A percentile compares a stretch with the other conserved stretches of the same genome.
Evolutionary conservation across 169 alveolate genomes (phyloP).

Genomic region (Eimeria zaria): DNA sequence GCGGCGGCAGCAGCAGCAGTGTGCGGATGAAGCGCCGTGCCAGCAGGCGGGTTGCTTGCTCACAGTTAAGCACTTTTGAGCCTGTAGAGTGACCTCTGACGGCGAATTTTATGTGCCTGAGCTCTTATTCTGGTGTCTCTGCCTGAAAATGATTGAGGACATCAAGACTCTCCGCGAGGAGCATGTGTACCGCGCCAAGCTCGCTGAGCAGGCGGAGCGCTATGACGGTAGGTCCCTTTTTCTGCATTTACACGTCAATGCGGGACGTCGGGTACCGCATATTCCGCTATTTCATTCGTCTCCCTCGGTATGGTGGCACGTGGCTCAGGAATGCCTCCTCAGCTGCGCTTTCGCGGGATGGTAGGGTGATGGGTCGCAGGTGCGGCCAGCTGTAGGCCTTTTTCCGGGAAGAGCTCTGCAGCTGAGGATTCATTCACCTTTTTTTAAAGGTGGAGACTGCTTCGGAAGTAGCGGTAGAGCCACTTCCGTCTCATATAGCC

Average conservation of each 20-base stretch:
- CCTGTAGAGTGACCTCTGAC: slow-evolving; percentile 81
- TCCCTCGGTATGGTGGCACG: slow-evolving; percentile 38
- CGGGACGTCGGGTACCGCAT: slow-evolving; percentile 26
- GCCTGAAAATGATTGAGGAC: slow-evolving; percentile 86
- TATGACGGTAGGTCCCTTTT: slow-evolving; percentile 94
- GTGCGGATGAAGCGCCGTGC: slow-evolving; percentile 81
- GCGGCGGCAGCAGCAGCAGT: slow-evolving; percentile 82
- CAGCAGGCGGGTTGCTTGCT: slow-evolving; percentile 75
- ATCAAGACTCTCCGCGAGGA: slow-evolving; percentile 83
- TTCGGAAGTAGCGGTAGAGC: slow-evolving; percentile 8
- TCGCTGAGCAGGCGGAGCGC: slow-evolving; percentile 99
- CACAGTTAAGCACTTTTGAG: slow-evolving; percentile 71
- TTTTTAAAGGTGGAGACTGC: slow-evolving; percentile 7
- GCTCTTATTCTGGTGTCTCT: slow-evolving; percentile 79
- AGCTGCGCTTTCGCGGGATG: slow-evolving; percentile 57
- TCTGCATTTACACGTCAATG: slow-evolving; percentile 33
- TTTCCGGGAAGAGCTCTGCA: slow-evolving; percentile 7
- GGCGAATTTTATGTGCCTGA: slow-evolving; percentile 79
- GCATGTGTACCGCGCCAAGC: slow-evolving; percentile 93
- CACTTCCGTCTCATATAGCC: slow-evolving; percentile 22
- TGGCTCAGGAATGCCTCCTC: slow-evolving; percentile 52
- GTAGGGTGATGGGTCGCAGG: slow-evolving; percentile 81
- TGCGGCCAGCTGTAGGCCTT: slow-evolving; percentile 69
- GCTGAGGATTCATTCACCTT: background rate
- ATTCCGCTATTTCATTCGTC: slow-evolving; percentile 66